A percentile compares a stretch with the other conserved stretches of the same genome.
These are phyloP conservation scores for Cardamine resedifolia DNA, from an alignment of 345 rosid genomes.

Conservation along the genomic window DNA sequence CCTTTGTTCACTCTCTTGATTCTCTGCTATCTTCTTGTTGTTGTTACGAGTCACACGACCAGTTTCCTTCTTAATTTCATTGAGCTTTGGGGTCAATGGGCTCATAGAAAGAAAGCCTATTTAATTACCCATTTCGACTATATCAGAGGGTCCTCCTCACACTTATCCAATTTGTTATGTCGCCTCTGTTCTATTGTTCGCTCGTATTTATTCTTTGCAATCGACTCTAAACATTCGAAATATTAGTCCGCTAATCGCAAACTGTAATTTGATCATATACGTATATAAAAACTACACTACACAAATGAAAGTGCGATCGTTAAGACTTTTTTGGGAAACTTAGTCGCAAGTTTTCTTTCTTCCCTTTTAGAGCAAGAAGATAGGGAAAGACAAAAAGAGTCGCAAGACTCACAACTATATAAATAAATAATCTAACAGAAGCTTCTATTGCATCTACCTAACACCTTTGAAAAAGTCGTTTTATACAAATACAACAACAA, in stretches of 20 bases:
- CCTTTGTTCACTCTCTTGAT: background rate
- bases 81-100: background rate
- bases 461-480: constrained; percentile 32
- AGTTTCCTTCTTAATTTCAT: background rate
- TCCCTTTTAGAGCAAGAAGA: constrained; percentile 17
- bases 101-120: background rate
- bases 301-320: background rate
- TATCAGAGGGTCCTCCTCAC: background rate
- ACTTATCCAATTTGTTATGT: too few relatives aligned
- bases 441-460: constrained; percentile 38
- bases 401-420: background rate
- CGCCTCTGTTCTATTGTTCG: background rate
- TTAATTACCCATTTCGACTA: background rate
- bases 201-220: background rate
- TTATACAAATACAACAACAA: background rate
- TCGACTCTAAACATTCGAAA: background rate
- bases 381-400: constrained; percentile 24
- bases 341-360: background rate
- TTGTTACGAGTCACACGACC: background rate
- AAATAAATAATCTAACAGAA: constrained; percentile 3
- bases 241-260: background rate
- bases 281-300: background rate
- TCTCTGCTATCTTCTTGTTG: background rate
- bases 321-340: background rate
- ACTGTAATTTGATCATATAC: background rate